These are phyloP conservation scores for Aegilops tauschii DNA, from an alignment of 176 grass and related monocot genomes.

Conservation along the genomic window DNA sequence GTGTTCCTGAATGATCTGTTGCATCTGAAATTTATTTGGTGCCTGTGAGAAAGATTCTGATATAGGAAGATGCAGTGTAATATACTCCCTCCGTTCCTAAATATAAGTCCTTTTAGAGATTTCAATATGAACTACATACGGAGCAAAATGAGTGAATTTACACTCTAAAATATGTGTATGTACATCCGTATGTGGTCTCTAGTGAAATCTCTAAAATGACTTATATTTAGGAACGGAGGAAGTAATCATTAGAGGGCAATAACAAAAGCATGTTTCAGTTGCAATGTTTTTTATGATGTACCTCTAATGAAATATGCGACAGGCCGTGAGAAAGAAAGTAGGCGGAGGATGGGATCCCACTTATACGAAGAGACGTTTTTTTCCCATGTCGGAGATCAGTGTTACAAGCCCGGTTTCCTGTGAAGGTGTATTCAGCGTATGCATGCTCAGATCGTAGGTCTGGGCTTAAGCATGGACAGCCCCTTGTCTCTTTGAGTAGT, in stretches of 20 bases:
- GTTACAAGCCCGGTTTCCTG: not conserved
- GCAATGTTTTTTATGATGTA: not conserved
- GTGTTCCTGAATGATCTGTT: not conserved
- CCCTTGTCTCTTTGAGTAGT: not conserved
- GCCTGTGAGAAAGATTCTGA: not conserved
- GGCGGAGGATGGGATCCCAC: not conserved
- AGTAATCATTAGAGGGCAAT: not conserved
- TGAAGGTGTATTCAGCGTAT: constrained; percentile 6
- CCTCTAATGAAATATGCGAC: not conserved
- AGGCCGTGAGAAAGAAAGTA: not conserved
- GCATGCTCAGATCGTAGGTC: not conserved
- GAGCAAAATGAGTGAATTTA: too few species aligned
- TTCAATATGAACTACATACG: too few species aligned
- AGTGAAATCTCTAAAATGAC: too few species aligned
- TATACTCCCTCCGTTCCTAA: too few species aligned
- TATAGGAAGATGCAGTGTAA: not conserved
- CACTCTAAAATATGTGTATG: too few species aligned
- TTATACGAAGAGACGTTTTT: not conserved
- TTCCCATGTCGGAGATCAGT: not conserved
- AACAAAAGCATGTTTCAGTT: not conserved
- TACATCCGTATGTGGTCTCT: too few species aligned
- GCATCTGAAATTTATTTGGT: not conserved
- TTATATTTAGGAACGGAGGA: too few species aligned
- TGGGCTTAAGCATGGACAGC: not conserved
- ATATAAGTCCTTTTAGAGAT: too few species aligned